Conservation (phyloP, 148 eudicot species). For the Camellia granthamiana region DNA sequence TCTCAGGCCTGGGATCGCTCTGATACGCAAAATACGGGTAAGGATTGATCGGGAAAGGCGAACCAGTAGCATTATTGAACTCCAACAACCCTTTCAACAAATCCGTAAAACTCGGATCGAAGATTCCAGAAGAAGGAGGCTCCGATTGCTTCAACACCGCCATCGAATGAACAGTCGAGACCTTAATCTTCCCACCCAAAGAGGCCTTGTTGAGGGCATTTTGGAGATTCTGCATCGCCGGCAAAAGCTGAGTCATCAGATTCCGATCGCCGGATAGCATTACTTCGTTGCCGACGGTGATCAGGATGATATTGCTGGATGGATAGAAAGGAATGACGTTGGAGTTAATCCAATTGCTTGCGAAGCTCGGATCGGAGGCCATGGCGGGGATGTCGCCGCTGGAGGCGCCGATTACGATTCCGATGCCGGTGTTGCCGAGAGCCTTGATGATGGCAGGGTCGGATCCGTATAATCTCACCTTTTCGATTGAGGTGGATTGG, state of each 20-base stretch:
- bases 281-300: constrained; percentile 60
- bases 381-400: constrained; percentile 49
- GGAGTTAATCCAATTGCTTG: constrained; percentile 36
- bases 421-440: constrained; percentile 46
- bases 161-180: constrained; percentile 57
- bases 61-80: constrained; percentile 40
- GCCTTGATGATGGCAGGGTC: constrained; percentile 49
- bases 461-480: constrained; percentile 47
- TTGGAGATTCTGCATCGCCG: constrained; percentile 48
- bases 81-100: constrained; percentile 36
- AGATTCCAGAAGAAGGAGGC: constrained; percentile 51
- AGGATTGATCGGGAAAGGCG: constrained; percentile 55
- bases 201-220: constrained; percentile 31
- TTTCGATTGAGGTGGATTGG: constrained; percentile 38
- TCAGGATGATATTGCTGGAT: constrained; percentile 36
- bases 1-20: constrained; percentile 56
- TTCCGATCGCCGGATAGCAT: constrained; percentile 34
- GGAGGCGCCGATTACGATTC: constrained; percentile 41
- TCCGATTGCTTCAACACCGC: constrained; percentile 42
- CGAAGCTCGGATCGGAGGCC: constrained; percentile 40
- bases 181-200: constrained; percentile 42
- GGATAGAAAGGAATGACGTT: constrained; percentile 51
- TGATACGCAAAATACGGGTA: constrained; percentile 62
- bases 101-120: constrained; percentile 31
- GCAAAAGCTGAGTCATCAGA: constrained; percentile 39